Evolutionary conservation across 78 protist species (phyloP), one percentile per base, ranked within the genome.

Genomic region (Speleostelium caveatum): DNA sequence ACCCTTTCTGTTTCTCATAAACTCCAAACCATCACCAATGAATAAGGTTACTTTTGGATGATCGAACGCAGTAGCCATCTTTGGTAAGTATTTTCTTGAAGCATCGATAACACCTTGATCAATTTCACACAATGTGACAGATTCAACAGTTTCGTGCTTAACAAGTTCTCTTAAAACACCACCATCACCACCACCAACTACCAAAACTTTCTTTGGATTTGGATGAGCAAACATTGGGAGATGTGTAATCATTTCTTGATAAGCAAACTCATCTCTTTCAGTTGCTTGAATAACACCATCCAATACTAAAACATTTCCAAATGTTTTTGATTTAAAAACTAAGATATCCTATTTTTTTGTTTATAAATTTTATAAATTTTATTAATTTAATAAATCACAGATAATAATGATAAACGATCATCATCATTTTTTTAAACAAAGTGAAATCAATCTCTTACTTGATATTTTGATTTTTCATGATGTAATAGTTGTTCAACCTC

Each of bases 161-260:
- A 92, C 74, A 49, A 95, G 89, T 73, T 98, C 99, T 22, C 99
- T 95, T 45, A 97, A 53, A 1, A 95, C 97, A n/a, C 99, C 99
- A 61, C 99, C 99, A 56, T 98, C 99, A 30, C 99, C 99, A 56
- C 99, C 99, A 42, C 99, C 99, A n/a, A 98, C 95, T 39, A 98
- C 90, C 35, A 96, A 94, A 24, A 98, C 97, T 17, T 53, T 59
- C 92, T 92, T 71, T 36, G 98, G 98, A 42, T 71, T 56, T 32
- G 98, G 97, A 71, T 98, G 99, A 3, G 97, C 21, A 85, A 35
- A 86, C 39, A 96, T 8, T 61, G 99, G 98, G 24, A 96, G 4
- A 86, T 97, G 99, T 14, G 98, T 95, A 78, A 98, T 97, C 99
- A 97, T 97, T 35, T 80, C 99, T 76, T 98, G 99, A 95, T 98